Conservation (phyloP, 2,329 filamentous ascomycete genomes). For the Sphaerulina musiva region DNA sequence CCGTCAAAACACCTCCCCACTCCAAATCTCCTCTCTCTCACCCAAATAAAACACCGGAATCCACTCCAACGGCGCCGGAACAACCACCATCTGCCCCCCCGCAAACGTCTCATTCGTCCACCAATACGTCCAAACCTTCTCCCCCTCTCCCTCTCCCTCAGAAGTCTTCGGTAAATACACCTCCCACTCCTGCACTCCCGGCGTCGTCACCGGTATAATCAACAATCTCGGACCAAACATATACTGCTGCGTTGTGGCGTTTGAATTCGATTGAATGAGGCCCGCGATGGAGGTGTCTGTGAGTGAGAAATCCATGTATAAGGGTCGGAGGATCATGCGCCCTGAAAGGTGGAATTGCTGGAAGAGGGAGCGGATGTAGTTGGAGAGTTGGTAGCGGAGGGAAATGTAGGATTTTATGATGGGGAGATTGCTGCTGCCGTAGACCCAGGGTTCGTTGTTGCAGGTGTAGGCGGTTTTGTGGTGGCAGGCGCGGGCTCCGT, state of each 20-base stretch:
- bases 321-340: slow-evolving; percentile 35
- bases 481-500: slow-evolving; percentile 28
- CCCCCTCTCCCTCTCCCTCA: slow-evolving; percentile 12
- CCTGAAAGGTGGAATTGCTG: slow-evolving; percentile 32
- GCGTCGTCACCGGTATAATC: neutral
- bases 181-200: neutral
- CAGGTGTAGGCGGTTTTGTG: slow-evolving; percentile 34
- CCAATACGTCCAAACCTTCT: slow-evolving; percentile 37
- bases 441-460: slow-evolving; percentile 33
- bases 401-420: slow-evolving; percentile 30
- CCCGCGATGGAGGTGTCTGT: slow-evolving; percentile 26
- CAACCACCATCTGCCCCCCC: slow-evolving; percentile 33
- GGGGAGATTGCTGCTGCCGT: slow-evolving; percentile 27
- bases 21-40: slow-evolving; percentile 22
- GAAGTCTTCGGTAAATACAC: neutral
- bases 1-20: slow-evolving; percentile 24
- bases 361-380: slow-evolving; percentile 33
- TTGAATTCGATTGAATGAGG: slow-evolving; percentile 17
- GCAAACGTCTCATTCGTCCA: slow-evolving; percentile 38
- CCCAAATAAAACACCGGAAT: slow-evolving; percentile 30
- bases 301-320: slow-evolving; percentile 37
- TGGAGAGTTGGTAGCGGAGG: slow-evolving; percentile 25
- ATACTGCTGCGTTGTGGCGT: neutral
- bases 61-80: slow-evolving; percentile 28
- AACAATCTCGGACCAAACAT: neutral